Evolutionary conservation across 257 asterid species (phyloP), one percentile per base, ranked within the genome.

Genomic region (Verbena officinalis): DNA sequence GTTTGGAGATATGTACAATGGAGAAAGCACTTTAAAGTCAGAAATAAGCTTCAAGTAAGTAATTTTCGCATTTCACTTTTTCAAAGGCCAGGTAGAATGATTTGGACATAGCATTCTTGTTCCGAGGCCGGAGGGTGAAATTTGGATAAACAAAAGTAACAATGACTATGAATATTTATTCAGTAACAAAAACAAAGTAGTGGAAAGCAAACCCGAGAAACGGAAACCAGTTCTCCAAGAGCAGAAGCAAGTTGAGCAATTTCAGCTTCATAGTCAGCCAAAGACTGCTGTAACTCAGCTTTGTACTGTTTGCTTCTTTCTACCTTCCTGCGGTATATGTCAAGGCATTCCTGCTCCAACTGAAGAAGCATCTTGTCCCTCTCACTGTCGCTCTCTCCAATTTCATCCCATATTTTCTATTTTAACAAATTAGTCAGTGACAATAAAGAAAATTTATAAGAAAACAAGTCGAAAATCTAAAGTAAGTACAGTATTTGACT

Each of bases 311-410:
- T 83, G 73, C 81, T 83, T 27, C 72, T 76, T 55, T 85, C 96
- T 5, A 88, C 94, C 71, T 78, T 83, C 76, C 77, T 76, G 33
- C 87, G 83, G 44, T 86, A 88, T 69, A 85, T 83, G 54, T 81
- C 89, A 12, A 88, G 91, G 72, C 96, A 88, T 73, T 88, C 94
- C 71, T 83, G 94, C 83, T 88, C 95, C 84, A 88, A 76, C 75
- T 83, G 87, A 67, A 83, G 84, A 72, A 88, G 91, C 81, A 80
- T 80, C 75, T 69, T 81, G 74, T 88, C 96, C 67, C 89, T 81
- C 74, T 88, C 96, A 8, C 49, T 55, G 17, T 81, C 95, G 49
- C 77, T 76, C 68, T 85, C 91, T 69, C 96, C 95, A 60, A 83
- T 80, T 70, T 85, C 96, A 73, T 85, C 89, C 96, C 96, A 88